Evolutionary conservation across 1,139 yeast species (phyloP).

Genomic region (Protomyces arabidopsidicola): DNA sequence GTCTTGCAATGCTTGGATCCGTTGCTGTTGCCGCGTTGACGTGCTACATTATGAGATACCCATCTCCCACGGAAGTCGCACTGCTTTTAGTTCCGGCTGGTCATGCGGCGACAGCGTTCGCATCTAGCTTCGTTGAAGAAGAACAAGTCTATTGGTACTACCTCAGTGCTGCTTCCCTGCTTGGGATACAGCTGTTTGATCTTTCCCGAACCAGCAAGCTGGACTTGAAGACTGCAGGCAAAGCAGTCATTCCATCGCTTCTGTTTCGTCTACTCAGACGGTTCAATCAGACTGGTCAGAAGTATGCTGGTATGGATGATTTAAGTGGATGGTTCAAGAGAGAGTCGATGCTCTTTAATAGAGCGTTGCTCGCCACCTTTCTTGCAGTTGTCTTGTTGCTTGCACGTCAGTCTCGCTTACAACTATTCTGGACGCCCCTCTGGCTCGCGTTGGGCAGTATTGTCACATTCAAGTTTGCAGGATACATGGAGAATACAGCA

Average conservation of each 20-base stretch:
- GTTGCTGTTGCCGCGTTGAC: conserved; percentile 28
- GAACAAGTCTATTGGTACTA: conserved; percentile 96
- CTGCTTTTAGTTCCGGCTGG: conserved; percentile 41
- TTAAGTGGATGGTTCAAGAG: conserved; percentile 41
- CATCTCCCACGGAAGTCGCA: conserved; percentile 29
- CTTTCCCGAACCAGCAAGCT: background rate
- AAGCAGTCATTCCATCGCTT: background rate
- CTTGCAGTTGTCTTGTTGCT: background rate
- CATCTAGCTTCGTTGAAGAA: conserved; percentile 91
- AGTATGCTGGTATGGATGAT: conserved; percentile 53
- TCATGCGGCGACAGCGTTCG: conserved; percentile 65
- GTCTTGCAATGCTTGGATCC: conserved; percentile 44
- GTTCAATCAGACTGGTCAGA: conserved; percentile 92
- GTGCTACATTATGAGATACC: conserved; percentile 15
- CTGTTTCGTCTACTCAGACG: conserved; percentile 64
- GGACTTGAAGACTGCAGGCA: background rate
- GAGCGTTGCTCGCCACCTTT: conserved; percentile 46
- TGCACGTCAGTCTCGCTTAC: background rate
- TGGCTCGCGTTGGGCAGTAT: background rate
- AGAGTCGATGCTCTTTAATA: conserved; percentile 41
- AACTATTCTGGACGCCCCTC: background rate
- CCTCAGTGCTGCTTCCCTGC: conserved; percentile 2
- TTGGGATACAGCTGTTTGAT: background rate
- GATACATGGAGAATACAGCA: background rate
- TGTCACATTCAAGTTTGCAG: background rate